Conservation (phyloP, 345 rosid genomes). For the Eucalyptus erythrocorys region DNA sequence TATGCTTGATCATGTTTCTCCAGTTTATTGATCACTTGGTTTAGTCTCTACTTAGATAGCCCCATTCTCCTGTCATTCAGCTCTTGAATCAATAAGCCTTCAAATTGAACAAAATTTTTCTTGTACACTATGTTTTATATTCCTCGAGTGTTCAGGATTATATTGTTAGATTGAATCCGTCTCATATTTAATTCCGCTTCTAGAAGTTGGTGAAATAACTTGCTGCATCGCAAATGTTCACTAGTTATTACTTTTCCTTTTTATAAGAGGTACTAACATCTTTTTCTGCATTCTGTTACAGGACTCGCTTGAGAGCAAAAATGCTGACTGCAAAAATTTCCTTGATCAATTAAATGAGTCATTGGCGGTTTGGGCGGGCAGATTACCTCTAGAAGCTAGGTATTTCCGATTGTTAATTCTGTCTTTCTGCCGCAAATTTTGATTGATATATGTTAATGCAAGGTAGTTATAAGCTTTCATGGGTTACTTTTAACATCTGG, state of each 20-base stretch:
- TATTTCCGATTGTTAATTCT: constrained; percentile 2
- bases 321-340: constrained; percentile 49
- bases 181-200: neutral
- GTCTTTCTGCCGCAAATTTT: neutral
- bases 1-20: neutral
- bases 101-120: neutral
- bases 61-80: neutral
- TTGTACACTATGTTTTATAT: neutral
- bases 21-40: neutral
- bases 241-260: neutral
- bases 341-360: constrained; percentile 54
- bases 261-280: neutral
- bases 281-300: constrained; percentile 15
- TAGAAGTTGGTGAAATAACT: neutral
- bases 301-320: constrained; percentile 66
- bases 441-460: neutral
- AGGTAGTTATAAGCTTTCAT: neutral
- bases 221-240: neutral
- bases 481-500: neutral
- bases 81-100: neutral
- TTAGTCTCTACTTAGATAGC: neutral
- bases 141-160: neutral
- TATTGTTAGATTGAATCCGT: neutral
- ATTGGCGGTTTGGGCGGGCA: constrained; percentile 51
- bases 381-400: constrained; percentile 73